Conservation (phyloP, 2,329 filamentous ascomycete genomes). For the Alternaria alternata region DNA sequence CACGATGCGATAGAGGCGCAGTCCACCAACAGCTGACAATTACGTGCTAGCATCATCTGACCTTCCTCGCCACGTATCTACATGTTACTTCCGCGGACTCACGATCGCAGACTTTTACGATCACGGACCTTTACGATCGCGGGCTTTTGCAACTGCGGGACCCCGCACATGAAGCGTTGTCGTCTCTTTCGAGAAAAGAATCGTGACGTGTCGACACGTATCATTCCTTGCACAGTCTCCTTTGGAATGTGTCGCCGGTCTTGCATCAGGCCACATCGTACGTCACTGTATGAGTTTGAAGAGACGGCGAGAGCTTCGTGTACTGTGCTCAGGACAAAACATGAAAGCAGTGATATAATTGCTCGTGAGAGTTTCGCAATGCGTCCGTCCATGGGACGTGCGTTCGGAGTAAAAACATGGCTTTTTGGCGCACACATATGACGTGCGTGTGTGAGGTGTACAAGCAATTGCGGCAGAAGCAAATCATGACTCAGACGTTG, state of each 20-base stretch:
- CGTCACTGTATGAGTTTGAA: not conserved
- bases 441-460: not conserved
- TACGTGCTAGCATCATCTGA: constrained; percentile 1
- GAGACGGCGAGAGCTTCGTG: not conserved
- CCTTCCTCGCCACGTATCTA: constrained; percentile 1
- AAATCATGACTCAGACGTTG: not conserved
- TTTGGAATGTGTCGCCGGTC: not conserved
- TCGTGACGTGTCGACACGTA: constrained; percentile 1
- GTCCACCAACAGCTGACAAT: constrained; percentile 9
- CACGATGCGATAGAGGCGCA: constrained; percentile 28
- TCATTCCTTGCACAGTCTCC: not conserved
- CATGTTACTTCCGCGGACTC: not conserved
- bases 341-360: not conserved
- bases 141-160: not conserved
- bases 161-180: not conserved
- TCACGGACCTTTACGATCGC: not conserved
- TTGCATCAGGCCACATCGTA: not conserved
- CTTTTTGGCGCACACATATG: not conserved
- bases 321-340: not conserved
- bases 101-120: not conserved
- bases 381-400: not conserved
- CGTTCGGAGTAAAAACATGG: not conserved
- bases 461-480: not conserved
- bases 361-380: not conserved
- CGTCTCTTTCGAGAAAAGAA: not conserved